phyloP scores from a whole-genome alignment of 176 grass and related monocot species.

The Calamus simplicifolius region DNA sequence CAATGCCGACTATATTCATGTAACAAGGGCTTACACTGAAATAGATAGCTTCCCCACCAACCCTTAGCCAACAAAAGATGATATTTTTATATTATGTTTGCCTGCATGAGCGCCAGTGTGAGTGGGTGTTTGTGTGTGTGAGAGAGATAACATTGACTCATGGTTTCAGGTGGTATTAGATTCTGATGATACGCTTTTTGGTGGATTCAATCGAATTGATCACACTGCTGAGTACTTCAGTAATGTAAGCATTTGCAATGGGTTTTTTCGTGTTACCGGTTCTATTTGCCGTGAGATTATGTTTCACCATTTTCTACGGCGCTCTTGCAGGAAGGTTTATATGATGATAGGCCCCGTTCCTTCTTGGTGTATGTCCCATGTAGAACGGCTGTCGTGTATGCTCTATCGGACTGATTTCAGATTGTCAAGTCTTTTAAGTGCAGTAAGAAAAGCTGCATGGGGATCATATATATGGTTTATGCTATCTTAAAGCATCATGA shows the following conservation, averaged over 20 bases:
- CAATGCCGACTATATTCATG: no score
- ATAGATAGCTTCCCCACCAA: no score
- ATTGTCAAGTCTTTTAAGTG: no score
- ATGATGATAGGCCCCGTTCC: conserved; percentile 70
- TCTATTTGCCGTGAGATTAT: conserved; percentile 1
- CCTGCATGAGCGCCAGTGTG: neutral
- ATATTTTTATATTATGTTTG: neutral
- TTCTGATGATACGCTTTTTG: conserved; percentile 82
- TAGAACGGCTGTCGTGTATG: conserved; percentile 84
- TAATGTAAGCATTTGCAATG: conserved; percentile 36
- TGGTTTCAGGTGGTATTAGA: conserved; percentile 70
- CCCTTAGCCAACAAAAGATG: no score
- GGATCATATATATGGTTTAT: no score
- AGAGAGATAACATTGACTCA: neutral
- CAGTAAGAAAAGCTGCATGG: no score
- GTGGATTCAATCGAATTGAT: conserved; percentile 81
- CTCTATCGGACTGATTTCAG: conserved; percentile 37
- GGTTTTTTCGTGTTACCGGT: neutral
- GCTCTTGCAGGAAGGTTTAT: conserved; percentile 44
- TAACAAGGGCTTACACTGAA: no score
- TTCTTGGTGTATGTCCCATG: conserved; percentile 83
- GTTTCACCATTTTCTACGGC: neutral
- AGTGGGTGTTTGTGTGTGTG: no score
- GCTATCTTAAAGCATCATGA: no score
- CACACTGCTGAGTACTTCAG: conserved; percentile 68